phyloP scores from a whole-genome alignment of 768 basidiomycete genomes.

The Leccinum aurantiacum region DNA sequence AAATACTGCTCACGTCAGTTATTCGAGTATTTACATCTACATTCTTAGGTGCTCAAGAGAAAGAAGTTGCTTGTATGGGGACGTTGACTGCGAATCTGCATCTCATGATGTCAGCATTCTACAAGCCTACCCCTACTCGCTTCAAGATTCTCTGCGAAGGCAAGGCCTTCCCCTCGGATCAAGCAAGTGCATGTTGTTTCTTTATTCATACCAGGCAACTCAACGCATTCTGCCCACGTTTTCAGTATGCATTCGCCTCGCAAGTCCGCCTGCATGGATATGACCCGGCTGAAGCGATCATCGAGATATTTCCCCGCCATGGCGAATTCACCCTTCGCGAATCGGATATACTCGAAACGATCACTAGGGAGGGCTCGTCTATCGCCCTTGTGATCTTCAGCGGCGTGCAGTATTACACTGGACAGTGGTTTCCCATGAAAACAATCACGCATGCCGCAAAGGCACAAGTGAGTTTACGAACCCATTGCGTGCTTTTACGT shows the following conservation, averaged over 20 bases:
- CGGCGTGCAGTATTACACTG: conserved; percentile 97
- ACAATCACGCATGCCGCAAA: conserved; percentile 82
- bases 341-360: conserved; percentile 79
- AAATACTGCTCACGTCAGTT: not conserved
- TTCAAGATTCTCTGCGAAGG: conserved; percentile 96
- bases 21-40: conserved; percentile 22
- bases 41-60: conserved; percentile 72
- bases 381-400: conserved; percentile 93
- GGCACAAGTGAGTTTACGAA: conserved; percentile 58
- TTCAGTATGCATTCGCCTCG: conserved; percentile 94
- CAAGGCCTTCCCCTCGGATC: conserved; percentile 95
- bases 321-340: conserved; percentile 87
- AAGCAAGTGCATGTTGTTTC: conserved; percentile 49
- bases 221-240: conserved; percentile 7
- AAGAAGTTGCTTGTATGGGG: conserved; percentile 95
- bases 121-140: conserved; percentile 79
- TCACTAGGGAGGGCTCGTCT: conserved; percentile 67
- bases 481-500: conserved; percentile 28
- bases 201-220: conserved; percentile 12
- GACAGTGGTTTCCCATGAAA: conserved; percentile 90
- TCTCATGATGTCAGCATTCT: conserved; percentile 92
- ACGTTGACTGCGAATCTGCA: conserved; percentile 95
- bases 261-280: conserved; percentile 81
- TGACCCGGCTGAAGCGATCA: conserved; percentile 68
- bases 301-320: conserved; percentile 75